Evolutionary conservation across 106 monocot genomes (phyloP).

Genomic region (Dendrobium officinale): DNA sequence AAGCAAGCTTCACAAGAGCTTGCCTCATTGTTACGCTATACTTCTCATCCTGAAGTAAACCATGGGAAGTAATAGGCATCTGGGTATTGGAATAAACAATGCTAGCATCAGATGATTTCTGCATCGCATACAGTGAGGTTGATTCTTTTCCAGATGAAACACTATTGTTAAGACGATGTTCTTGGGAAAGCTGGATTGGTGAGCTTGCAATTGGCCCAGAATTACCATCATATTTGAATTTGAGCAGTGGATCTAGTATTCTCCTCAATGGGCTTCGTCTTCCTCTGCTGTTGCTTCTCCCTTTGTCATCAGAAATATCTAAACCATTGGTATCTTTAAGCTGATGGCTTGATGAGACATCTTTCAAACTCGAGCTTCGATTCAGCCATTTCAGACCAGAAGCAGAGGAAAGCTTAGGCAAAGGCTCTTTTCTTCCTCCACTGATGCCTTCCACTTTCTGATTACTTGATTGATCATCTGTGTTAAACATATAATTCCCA

Average conservation of each 20-base stretch:
- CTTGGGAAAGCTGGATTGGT: background rate
- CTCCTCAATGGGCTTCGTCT: conserved; percentile 49
- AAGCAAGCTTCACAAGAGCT: conserved; percentile 61
- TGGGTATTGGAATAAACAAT: background rate
- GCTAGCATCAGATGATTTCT: background rate
- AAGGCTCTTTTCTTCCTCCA: background rate
- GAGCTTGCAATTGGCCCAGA: background rate
- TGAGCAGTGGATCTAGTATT: conserved; percentile 50
- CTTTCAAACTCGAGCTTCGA: background rate
- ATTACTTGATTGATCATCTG: background rate
- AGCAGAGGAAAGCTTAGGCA: background rate
- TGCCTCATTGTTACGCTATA: conserved; percentile 28
- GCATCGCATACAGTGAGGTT: background rate
- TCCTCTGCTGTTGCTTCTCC: conserved; percentile 7
- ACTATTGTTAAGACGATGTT: background rate
- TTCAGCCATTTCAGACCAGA: conserved; percentile 8
- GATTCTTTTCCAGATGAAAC: background rate
- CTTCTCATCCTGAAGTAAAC: conserved; percentile 2
- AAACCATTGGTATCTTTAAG: background rate
- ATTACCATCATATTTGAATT: conserved; percentile 21
- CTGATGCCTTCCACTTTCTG: background rate
- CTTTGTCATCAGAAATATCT: conserved; percentile 9
- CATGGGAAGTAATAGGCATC: background rate
- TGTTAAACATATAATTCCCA: background rate
- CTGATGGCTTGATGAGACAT: background rate